Base-by-base conservation (phyloP, 768 basidiomycete genomes). In the Lactarius deliciosus region DNA sequence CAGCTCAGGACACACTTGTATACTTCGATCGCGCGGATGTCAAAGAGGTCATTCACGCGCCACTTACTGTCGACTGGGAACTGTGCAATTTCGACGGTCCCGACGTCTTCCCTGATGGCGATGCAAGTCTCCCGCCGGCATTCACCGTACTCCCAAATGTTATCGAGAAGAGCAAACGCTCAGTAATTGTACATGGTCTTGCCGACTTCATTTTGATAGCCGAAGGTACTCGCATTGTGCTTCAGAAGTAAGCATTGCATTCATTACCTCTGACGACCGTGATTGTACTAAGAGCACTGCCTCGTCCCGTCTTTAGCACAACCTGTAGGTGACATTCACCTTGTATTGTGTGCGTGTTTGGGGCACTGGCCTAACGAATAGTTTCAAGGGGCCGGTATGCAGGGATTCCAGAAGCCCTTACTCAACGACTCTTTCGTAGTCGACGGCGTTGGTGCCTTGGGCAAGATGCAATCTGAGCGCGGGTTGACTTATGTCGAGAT, bases 351-450 rank as follows among this genome's bases (percentile, higher is more conserved):
- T 55, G 53, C 18, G 18, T 13, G 54, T 64, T 65, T 22, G 62
- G 40, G 68, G 9, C 18, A 10, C 15, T 54, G 38, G 13, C 41
- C 13, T 28, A 54, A 50, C 56, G 60, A 20, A 38, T 32, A 25
- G 25, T 25, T 79, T 76, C 75, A 79, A 84, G 84, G 85, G 89
- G 79, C 78, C 65, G 87, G 87, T 0, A 40, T 77, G 64, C 90
- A 91, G 77, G 90, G 90, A 0, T 91, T 91, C 83, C 89, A 87
- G 68, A 85, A 81, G 0, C 88, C 87, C 6, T 88, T 90, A 56
- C 72, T 75, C 15, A 76, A 82, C 36, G 89, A 91, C 69, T 87
- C 83, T 66, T 88, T 91, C 78, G 74, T 90, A 63, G 83, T 91
- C 61, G 87, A 89, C 63, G 87, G 85, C 20, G 80, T 90, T 54